A percentile compares a stretch with the other conserved stretches of the same genome.
Evolutionary conservation across 176 grass and related monocot species (phyloP).

Genomic region (Thinopyrum elongatum): DNA sequence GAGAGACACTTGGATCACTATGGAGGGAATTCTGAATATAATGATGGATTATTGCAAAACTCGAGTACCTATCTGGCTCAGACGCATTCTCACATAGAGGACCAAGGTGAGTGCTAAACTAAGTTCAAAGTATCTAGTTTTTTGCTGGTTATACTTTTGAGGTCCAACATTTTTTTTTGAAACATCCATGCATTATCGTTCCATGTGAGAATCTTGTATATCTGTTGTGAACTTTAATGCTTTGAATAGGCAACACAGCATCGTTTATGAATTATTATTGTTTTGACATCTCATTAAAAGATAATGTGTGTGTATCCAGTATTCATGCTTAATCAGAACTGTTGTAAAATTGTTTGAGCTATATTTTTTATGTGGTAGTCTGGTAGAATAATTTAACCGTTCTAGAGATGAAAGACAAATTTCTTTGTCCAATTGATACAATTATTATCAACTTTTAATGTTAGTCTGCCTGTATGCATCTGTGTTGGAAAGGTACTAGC

Average conservation of each 20-base stretch:
- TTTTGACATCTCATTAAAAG: not conserved
- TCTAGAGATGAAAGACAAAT: not conserved
- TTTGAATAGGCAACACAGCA: not conserved
- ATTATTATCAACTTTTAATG: not conserved
- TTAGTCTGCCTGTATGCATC: not conserved
- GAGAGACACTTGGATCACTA: conserved; percentile 57
- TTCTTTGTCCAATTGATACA: not conserved
- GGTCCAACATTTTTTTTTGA: not conserved
- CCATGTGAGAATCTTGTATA: not conserved
- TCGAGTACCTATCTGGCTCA: conserved; percentile 57
- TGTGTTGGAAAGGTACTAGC: not conserved
- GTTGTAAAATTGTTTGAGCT: not conserved
- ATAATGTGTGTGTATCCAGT: not conserved
- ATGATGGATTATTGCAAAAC: conserved; percentile 49
- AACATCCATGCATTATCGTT: not conserved
- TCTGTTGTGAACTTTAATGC: not conserved
- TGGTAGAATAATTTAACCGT: not conserved
- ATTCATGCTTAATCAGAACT: not conserved
- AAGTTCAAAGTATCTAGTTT: conserved; percentile 8
- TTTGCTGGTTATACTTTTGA: conserved; percentile 15
- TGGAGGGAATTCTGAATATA: conserved; percentile 54
- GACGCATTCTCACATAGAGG: conserved; percentile 39
- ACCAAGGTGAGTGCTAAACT: conserved; percentile 56
- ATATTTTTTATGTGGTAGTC: not conserved
- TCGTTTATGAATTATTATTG: not conserved